These are phyloP conservation scores for Oenanthe sinensis DNA, from an alignment of 129 eudicot genomes.

Conservation along the genomic window DNA sequence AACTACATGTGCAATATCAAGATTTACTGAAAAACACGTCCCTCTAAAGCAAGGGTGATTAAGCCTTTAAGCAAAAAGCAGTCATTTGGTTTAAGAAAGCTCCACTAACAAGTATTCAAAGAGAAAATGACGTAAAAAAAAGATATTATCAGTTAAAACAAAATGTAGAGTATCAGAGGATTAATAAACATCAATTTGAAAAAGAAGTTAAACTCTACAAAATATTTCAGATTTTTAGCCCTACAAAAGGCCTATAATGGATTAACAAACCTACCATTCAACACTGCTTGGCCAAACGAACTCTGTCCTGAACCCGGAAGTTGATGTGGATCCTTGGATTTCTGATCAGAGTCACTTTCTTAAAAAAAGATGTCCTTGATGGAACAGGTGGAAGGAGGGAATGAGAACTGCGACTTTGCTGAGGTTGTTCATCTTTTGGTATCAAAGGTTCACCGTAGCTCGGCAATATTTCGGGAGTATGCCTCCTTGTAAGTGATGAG, in stretches of 20 bases:
- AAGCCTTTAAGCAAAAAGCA: neutral
- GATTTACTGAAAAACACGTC: neutral
- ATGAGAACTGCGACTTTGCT: slow-evolving; percentile 70
- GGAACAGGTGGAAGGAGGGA: slow-evolving; percentile 58
- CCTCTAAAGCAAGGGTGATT: neutral
- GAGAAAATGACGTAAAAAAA: neutral
- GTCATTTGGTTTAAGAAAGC: neutral
- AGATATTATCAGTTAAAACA: neutral
- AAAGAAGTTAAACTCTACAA: neutral
- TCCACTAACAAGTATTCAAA: neutral
- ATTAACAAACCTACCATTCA: slow-evolving; percentile 52
- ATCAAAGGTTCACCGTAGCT: slow-evolving; percentile 51
- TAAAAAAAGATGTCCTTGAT: slow-evolving; percentile 46
- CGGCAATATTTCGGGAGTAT: slow-evolving; percentile 72
- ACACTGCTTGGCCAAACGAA: slow-evolving; percentile 69
- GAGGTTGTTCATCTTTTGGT: slow-evolving; percentile 45
- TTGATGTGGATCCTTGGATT: slow-evolving; percentile 51
- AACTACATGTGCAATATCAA: neutral
- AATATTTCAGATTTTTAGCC: too few relatives aligned
- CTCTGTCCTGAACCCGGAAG: slow-evolving; percentile 50
- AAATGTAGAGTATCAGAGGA: neutral
- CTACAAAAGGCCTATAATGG: neutral
- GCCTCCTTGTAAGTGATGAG: slow-evolving; percentile 69
- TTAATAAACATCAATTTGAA: too few relatives aligned
- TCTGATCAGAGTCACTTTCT: slow-evolving; percentile 40